phyloP scores from a whole-genome alignment of 768 basidiomycete genomes.

The Tubosaeta sp. region DNA sequence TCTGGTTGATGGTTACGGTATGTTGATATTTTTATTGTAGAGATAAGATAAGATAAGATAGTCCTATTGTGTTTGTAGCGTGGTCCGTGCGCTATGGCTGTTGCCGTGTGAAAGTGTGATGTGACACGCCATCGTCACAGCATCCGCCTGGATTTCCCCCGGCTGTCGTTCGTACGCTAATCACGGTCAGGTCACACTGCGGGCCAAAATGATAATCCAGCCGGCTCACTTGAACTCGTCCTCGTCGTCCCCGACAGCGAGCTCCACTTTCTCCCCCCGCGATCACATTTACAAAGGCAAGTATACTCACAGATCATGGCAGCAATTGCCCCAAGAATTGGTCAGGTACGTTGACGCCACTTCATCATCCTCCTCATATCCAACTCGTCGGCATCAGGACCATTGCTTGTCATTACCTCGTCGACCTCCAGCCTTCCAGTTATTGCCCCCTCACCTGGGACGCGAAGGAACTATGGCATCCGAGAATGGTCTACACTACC shows the following conservation, averaged over 20 bases:
- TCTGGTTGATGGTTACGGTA: background rate
- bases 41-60: constrained; percentile 21
- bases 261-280: constrained; percentile 7
- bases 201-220: constrained; percentile 32
- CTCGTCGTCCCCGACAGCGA: constrained; percentile 17
- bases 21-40: background rate
- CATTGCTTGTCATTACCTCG: constrained; percentile 48
- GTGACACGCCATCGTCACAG: constrained; percentile 29
- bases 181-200: constrained; percentile 35
- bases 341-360: constrained; percentile 46
- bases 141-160: constrained; percentile 31
- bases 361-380: constrained; percentile 14
- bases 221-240: constrained; percentile 13
- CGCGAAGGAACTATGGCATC: constrained; percentile 53
- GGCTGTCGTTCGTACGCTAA: constrained; percentile 35
- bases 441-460: constrained; percentile 49
- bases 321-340: constrained; percentile 57
- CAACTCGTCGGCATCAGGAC: constrained; percentile 14
- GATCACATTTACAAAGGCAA: constrained; percentile 54
- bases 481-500: constrained; percentile 55
- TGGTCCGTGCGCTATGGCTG: constrained; percentile 30
- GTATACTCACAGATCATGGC: constrained; percentile 53
- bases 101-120: constrained; percentile 21
- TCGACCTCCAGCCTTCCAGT: constrained; percentile 39
- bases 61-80: background rate